Evolutionary conservation across 2,329 filamentous ascomycete species (phyloP), one percentile per base, ranked within the genome.

Genomic region (Botryosphaeria agaves): DNA sequence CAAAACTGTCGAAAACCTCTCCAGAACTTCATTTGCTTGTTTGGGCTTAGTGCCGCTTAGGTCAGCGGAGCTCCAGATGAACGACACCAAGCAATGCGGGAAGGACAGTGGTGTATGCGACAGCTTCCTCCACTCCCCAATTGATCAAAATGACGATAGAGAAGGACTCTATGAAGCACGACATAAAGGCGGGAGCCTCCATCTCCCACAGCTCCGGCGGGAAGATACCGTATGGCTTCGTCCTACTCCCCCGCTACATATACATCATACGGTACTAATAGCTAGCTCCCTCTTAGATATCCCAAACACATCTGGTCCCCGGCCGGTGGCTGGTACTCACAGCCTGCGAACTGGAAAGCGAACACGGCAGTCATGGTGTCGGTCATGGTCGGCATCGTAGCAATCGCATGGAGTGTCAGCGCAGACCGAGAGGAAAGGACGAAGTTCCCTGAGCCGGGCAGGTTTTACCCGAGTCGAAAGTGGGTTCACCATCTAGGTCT

Each of bases 261-360:
- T 47, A 49, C 40, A 43, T 45, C 15, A 48, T 46, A 34, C 33
- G 14, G 15, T 7, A 17, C 26, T 14, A 16, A 34, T 30, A 23
- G n/a, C 12, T 30, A n/a, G 19, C 20, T n/a, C n/a, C n/a, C n/a
- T n/a, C n/a, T 28, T 47, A 92, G 83, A 51, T 93, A 93, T 61
- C 85, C 84, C 56, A 94, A 93, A 69, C 87, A 98, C 68, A 83
- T 98, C 69, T 98, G 89, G 89, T 95, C 89, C 50, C 89, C 89
- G 38, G 68, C 87, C 41, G 89, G 89, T 69, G 89, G 89, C 59
- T 98, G 89, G 89, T 98, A 98, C 60, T 64, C 77, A 32, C 87
- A 92, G 55, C 89, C 89, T 32, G 66, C 70, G 43, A 98, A 98
- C 68, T 98, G 89, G 89, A 89, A 79, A 56, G 61, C 64, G 47